Conservation (phyloP, 1,284 basidiomycete species). For the Lentinus polychrous region DNA sequence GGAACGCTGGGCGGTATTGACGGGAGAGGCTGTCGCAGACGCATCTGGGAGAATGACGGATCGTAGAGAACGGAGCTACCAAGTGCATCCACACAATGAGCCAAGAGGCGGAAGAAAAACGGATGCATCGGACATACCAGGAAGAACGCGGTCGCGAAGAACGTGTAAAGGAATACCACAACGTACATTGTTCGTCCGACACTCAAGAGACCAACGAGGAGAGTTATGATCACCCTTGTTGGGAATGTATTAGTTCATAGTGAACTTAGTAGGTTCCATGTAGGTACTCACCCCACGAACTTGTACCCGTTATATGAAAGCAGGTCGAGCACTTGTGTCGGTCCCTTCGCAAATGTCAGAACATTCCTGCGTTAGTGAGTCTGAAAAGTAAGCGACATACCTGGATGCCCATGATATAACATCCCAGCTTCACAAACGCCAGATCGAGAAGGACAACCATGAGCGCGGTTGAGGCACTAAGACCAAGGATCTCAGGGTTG, state of each 20-base stretch:
- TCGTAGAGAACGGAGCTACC: constrained; percentile 83
- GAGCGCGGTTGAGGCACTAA: constrained; percentile 79
- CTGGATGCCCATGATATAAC: constrained; percentile 58
- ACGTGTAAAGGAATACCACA: constrained; percentile 74
- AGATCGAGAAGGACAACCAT: constrained; percentile 84
- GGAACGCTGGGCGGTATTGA: constrained; percentile 76
- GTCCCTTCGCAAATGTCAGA: constrained; percentile 16
- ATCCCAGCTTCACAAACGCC: constrained; percentile 82
- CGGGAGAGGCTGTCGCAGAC: constrained; percentile 47
- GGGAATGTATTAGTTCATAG: neutral
- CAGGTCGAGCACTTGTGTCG: constrained; percentile 66
- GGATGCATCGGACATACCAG: constrained; percentile 49
- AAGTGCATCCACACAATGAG: neutral
- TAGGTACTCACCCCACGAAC: constrained; percentile 75
- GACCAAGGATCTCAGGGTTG: constrained; percentile 86
- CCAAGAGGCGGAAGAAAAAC: constrained; percentile 1
- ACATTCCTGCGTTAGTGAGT: neutral
- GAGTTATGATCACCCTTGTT: constrained; percentile 62
- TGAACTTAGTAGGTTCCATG: neutral
- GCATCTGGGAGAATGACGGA: constrained; percentile 79
- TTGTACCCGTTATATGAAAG: constrained; percentile 93
- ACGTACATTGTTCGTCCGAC: constrained; percentile 62
- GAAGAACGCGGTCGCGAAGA: constrained; percentile 90
- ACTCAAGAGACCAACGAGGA: constrained; percentile 56
- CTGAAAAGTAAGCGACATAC: constrained; percentile 11